Evolutionary conservation across 371 early-diverging fungal genomes (phyloP).

Genomic region (Funneliformis caledonium): DNA sequence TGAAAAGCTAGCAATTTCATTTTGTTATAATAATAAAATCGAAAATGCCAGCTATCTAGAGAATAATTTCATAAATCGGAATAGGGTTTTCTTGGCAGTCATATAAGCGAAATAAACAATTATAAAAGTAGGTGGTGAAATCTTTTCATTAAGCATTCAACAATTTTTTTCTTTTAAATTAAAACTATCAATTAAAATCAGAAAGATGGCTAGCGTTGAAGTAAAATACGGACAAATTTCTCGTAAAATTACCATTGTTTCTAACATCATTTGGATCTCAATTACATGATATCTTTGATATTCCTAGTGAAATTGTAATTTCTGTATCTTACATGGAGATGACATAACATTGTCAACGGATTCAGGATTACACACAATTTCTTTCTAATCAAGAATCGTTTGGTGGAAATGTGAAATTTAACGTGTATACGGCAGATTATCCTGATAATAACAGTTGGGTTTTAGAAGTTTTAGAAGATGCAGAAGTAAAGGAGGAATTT

Average conservation of each 20-base stretch:
- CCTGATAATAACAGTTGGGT: constrained; percentile 8
- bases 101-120: too few species aligned
- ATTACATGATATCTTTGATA: constrained; percentile 9
- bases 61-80: too few species aligned
- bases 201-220: constrained; percentile 24
- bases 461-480: constrained; percentile 16
- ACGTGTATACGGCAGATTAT: neutral
- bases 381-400: neutral
- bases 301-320: neutral
- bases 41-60: too few species aligned
- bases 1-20: too few species aligned
- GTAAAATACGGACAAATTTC: neutral
- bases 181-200: too few species aligned
- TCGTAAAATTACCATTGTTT: constrained; percentile 9
- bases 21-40: too few species aligned
- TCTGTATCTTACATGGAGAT: constrained; percentile 33
- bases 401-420: constrained; percentile 4
- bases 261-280: neutral
- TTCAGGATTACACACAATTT: constrained; percentile 16
- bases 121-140: too few species aligned
- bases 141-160: too few species aligned
- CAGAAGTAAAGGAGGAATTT: neutral
- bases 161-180: too few species aligned
- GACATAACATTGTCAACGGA: constrained; percentile 29
- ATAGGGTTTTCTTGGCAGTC: too few species aligned